Base-by-base conservation (phyloP, 225 moss, liverwort and hornwort species). In the Straminergon stramineum region DNA sequence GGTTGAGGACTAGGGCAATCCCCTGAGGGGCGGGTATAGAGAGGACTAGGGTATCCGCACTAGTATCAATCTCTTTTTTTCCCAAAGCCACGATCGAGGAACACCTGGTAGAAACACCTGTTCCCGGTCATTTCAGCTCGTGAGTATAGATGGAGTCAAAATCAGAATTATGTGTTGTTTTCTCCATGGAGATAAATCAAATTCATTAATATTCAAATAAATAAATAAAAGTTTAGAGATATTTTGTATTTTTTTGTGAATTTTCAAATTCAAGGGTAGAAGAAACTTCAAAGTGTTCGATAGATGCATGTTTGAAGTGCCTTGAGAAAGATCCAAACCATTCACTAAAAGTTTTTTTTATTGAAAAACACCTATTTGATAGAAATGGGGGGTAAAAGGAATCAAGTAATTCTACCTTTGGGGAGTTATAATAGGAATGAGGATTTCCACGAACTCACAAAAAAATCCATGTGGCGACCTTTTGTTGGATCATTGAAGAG, bases 391-490 rank as follows among this genome's bases (percentile, higher is more conserved):
- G 15, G 5, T 14, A 21, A 71, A 73, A 5, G 4, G 5, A 73
- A 43, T 73, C 43, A 45, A 43, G 3, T 27, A 9, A 5, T 28
- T 73, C 4, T 45, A 43, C 16, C 0, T 28, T 1, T 0, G 0
- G 4, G 10, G 17, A 43, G 4, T 73, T 10, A 43, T 16, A 43
- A 28, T 73, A 71, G 24, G 26, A 71, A 70, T 39, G 70, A 70
- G 0, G 1, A 14, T 71, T 71, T 71, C 15, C 1, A 73, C 1
- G 0, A 37, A 43, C 27, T 43, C 5, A 0, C 0, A 28, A 1
- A 3, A 43, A 24, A 45, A 43, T 43, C 5, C 26, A 73, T 0
- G 0, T 9, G 0, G 7, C 15, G 8, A 73, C 5, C 3, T 15
- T 41, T 39, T 26, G 15, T 41, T 27, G 9, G 1, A 43, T 70